Percentiles rank a stretch among this genome's conserved stretches.
Conservation (phyloP, 805 yeast genomes). For the Scheffersomyces amazonensis region DNA sequence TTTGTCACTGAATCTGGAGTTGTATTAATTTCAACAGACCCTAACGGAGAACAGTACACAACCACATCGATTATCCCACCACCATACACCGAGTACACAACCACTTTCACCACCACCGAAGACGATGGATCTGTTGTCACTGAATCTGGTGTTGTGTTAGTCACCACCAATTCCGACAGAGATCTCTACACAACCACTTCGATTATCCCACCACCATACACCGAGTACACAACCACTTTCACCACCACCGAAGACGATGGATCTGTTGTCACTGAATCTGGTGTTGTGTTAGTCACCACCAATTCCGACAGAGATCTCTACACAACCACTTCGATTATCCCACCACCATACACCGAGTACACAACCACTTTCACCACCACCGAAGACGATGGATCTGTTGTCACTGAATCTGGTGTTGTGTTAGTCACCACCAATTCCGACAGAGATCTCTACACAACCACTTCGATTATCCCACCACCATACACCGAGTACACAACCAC, state of each 20-base stretch:
- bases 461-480: not conserved
- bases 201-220: not conserved
- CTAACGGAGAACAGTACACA: not conserved
- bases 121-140: not conserved
- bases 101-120: not conserved
- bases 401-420: not conserved
- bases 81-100: constrained; percentile 1
- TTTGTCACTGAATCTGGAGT: constrained; percentile 6
- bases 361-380: not conserved
- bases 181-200: constrained; percentile 3
- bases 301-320: no score
- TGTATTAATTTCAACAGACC: constrained; percentile 4
- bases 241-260: no score
- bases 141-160: not conserved
- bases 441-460: not conserved
- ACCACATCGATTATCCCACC: not conserved
- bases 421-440: not conserved
- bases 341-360: not conserved
- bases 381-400: not conserved
- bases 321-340: no score
- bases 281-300: no score
- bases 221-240: no score
- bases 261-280: no score
- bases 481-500: not conserved
- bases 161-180: not conserved